These are phyloP conservation scores for Carpinus fangiana DNA, from an alignment of 306 rosid species.

Conservation along the genomic window DNA sequence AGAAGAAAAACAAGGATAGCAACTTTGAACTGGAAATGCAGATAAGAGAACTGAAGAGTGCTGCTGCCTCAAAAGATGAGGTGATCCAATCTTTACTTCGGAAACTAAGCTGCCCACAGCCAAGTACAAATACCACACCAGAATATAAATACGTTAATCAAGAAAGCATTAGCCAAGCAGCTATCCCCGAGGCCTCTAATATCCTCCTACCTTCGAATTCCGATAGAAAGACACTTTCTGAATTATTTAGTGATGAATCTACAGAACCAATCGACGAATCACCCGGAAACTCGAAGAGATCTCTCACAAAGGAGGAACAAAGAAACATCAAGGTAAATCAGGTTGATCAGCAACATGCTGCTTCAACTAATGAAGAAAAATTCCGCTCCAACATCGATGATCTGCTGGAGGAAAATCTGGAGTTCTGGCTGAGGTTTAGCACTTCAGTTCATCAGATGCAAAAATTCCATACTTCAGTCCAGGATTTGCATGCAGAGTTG, in stretches of 20 bases:
- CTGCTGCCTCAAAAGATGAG: conserved; percentile 53
- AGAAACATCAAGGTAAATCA: conserved; percentile 24
- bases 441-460: conserved; percentile 84
- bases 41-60: conserved; percentile 64
- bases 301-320: conserved; percentile 8
- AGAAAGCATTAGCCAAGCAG: conserved; percentile 40
- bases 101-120: conserved; percentile 36
- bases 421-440: conserved; percentile 91
- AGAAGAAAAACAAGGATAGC: conserved; percentile 64
- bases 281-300: conserved; percentile 21
- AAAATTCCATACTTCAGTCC: conserved; percentile 62
- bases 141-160: conserved; percentile 49
- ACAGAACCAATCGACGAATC: conserved; percentile 19
- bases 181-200: conserved; percentile 27
- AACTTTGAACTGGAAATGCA: conserved; percentile 64
- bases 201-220: conserved; percentile 29
- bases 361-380: conserved; percentile 57
- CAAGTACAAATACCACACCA: conserved; percentile 38
- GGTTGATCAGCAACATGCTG: conserved; percentile 19
- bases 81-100: conserved; percentile 55
- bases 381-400: conserved; percentile 62
- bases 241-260: conserved; percentile 30
- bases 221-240: conserved; percentile 18
- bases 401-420: conserved; percentile 72
- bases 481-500: conserved; percentile 64